Base-by-base conservation (phyloP, 2,329 filamentous ascomycete species). In the Neonectria neomacrospora region DNA sequence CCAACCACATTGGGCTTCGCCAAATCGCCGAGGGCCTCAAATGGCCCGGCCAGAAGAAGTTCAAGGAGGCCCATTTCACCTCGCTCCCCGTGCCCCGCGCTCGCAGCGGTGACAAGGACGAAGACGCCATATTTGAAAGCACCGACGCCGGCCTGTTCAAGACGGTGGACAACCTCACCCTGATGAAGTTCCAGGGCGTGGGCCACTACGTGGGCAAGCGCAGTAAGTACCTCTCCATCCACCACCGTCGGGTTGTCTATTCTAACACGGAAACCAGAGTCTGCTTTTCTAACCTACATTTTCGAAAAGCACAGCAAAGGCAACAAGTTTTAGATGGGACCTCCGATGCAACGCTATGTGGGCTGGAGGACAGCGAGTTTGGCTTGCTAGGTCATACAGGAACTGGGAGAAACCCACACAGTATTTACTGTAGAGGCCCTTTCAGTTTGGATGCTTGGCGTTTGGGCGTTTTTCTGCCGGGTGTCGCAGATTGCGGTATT, bases 201-300 rank as follows among this genome's bases (percentile, higher is more conserved):
- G 59, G 59, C 7, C 59, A 62, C 18, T 9, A 53, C 4, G 23
- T 62, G 10, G 53, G 37, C 1, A 50, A 45, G n/a, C 22, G 16
- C 3, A 47, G 59, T 58, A 26, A 32, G 54, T 52, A 22, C 20
- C 45, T 22, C 12, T 16, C 14, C 34, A 37, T 12, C 12, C 44
- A 26, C 18, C 8, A 16, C 18, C 5, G 18, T 9, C 4, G 9
- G 16, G 7, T 1, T 4, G 9, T 11, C 26, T 12, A 6, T 28
- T 2, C 54, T 58, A 37, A 61, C 57, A 11, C 30, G 11, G 11
- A 3, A 8, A 16, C 14, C 20, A 58, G 54, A 45, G 22, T 54
- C 54, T 1, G 22, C n/a, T 9, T 28, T 23, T 6, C 16, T 58
- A 30, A 47, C 28, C 4, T 23, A 22, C 7, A 5, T 47, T 3